These are phyloP conservation scores for Xylaria telfairii DNA, from an alignment of 495 filamentous ascomycete genomes.

Conservation along the genomic window DNA sequence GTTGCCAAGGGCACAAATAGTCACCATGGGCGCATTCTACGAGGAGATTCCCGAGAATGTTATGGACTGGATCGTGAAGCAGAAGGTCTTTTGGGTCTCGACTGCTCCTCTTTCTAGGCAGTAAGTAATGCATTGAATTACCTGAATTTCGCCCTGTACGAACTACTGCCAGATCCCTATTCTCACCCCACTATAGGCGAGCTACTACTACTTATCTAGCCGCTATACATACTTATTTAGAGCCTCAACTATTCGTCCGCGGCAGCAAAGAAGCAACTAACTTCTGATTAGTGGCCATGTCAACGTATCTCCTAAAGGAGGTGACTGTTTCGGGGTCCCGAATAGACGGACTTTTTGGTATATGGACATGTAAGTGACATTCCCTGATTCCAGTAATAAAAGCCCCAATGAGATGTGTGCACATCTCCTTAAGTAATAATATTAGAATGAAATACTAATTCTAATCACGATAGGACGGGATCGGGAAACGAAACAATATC, in stretches of 20 bases:
- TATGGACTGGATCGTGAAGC: conserved; percentile 62
- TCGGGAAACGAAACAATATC: conserved; percentile 74
- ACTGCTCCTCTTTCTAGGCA: conserved; percentile 63
- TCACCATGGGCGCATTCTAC: conserved; percentile 67
- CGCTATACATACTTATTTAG: neutral
- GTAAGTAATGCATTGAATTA: conserved; percentile 27
- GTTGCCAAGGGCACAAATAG: neutral
- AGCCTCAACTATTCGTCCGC: neutral
- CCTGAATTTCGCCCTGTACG: neutral
- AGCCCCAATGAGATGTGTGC: neutral
- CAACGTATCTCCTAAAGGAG: conserved; percentile 75
- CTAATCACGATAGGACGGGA: conserved; percentile 52
- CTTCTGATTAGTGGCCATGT: conserved; percentile 50
- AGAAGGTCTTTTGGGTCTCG: conserved; percentile 72
- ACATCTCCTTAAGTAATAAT: neutral
- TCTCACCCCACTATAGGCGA: neutral
- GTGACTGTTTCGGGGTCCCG: conserved; percentile 64
- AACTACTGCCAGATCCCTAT: neutral
- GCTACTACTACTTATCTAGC: neutral
- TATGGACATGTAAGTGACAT: conserved; percentile 56
- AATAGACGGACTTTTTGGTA: conserved; percentile 67
- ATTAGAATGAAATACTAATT: neutral
- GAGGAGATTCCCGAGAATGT: conserved; percentile 63
- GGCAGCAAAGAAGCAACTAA: neutral
- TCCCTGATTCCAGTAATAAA: neutral